Conservation (phyloP, 1,139 yeast species). For the Suhomyces taliae region DNA sequence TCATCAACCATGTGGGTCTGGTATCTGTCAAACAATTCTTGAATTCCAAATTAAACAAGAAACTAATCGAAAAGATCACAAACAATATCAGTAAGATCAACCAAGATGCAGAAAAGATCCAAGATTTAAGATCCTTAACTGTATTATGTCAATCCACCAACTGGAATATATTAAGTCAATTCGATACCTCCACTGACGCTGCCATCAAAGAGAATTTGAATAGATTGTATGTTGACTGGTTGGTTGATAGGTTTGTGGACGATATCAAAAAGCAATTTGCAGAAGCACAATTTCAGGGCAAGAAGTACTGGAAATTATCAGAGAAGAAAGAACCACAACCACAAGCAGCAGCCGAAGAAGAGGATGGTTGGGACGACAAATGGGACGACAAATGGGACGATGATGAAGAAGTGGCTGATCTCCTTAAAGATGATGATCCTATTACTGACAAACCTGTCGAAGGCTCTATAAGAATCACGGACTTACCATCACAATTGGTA, state of each 20-base stretch:
- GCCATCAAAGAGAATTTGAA: constrained; percentile 25
- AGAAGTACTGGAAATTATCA: constrained; percentile 1
- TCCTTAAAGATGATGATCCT: constrained; percentile 8
- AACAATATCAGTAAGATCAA: constrained; percentile 28
- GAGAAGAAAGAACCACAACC: not conserved
- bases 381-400: constrained; percentile 23
- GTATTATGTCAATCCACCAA: constrained; percentile 21
- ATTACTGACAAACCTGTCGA: not conserved
- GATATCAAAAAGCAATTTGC: constrained; percentile 17
- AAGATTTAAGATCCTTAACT: constrained; percentile 25
- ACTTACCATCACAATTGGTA: constrained; percentile 22
- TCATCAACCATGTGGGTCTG: constrained; percentile 28
- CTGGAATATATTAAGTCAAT: constrained; percentile 32
- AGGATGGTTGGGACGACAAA: constrained; percentile 20
- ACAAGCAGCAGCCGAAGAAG: constrained; percentile 9
- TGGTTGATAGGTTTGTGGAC: constrained; percentile 20
- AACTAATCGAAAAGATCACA: constrained; percentile 31
- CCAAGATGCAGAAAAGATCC: constrained; percentile 18
- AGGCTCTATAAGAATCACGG: constrained; percentile 15
- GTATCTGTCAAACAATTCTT: constrained; percentile 27
- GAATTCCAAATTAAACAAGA: constrained; percentile 32
- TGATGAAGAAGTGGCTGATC: constrained; percentile 9
- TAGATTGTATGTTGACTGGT: constrained; percentile 32
- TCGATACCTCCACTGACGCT: constrained; percentile 16
- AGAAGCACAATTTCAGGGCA: not conserved